A percentile compares a stretch with the other conserved stretches of the same genome.
Conservation (phyloP, 768 basidiomycete species). For the Suillus ampliporus region DNA sequence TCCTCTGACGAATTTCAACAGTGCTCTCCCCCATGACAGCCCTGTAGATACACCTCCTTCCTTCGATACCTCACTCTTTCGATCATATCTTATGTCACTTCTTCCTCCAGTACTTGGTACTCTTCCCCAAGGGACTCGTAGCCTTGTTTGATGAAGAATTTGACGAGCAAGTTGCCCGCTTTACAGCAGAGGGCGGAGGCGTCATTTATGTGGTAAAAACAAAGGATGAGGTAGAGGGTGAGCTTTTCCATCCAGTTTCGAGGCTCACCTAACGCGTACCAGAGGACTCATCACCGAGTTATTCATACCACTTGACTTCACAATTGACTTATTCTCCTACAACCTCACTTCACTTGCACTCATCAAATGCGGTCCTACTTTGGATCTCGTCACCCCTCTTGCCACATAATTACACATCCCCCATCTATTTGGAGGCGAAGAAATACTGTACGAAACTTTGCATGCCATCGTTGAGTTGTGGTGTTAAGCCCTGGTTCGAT, state of each 20-base stretch:
- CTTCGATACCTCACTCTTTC: slow-evolving; percentile 76
- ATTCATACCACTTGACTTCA: slow-evolving; percentile 69
- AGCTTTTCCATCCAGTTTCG: slow-evolving; percentile 24
- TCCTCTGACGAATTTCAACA: slow-evolving; percentile 36
- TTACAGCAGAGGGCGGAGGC: slow-evolving; percentile 76
- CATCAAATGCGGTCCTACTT: slow-evolving; percentile 87
- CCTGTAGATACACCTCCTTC: slow-evolving; percentile 45
- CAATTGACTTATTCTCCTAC: slow-evolving; percentile 81
- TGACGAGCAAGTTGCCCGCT: slow-evolving; percentile 74
- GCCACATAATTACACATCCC: slow-evolving; percentile 89
- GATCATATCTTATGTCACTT: slow-evolving; percentile 69
- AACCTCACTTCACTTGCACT: slow-evolving; percentile 88
- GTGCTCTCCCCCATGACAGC: slow-evolving; percentile 31
- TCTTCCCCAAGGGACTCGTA: slow-evolving; percentile 62
- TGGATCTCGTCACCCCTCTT: slow-evolving; percentile 82
- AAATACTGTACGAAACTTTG: slow-evolving; percentile 93
- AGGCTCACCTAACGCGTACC: slow-evolving; percentile 19
- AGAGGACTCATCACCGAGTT: slow-evolving; percentile 71
- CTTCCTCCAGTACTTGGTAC: slow-evolving; percentile 88
- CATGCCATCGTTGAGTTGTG: slow-evolving; percentile 94
- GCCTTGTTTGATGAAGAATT: slow-evolving; percentile 76
- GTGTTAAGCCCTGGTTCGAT: slow-evolving; percentile 98
- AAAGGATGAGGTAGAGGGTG: slow-evolving; percentile 77
- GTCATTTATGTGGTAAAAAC: slow-evolving; percentile 85
- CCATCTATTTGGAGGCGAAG: slow-evolving; percentile 87